phyloP scores from a whole-genome alignment of 768 basidiomycete genomes.

The Xerocomus potaroensis region DNA sequence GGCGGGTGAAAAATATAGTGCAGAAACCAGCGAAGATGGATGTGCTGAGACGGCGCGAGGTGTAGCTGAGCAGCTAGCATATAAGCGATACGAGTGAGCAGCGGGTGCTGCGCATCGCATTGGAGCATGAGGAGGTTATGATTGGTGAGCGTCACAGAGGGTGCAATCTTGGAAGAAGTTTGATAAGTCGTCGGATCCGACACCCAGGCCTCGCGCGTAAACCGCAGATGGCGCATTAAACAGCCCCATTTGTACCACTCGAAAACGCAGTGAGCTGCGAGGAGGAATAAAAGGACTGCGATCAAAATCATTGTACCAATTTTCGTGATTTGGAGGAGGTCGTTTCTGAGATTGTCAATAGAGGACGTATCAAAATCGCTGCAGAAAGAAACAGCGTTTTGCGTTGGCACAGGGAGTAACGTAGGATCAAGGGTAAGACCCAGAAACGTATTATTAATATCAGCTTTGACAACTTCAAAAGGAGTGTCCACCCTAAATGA shows the following conservation, averaged over 20 bases:
- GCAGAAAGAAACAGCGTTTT: slow-evolving; percentile 72
- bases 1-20: slow-evolving; percentile 90
- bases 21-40: slow-evolving; percentile 81
- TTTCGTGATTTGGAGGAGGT: slow-evolving; percentile 74
- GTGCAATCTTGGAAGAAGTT: slow-evolving; percentile 28
- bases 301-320: slow-evolving; percentile 76
- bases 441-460: slow-evolving; percentile 83
- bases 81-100: slow-evolving; percentile 64
- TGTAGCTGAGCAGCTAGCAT: slow-evolving; percentile 45
- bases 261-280: slow-evolving; percentile 67
- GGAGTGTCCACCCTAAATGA: slow-evolving; percentile 70
- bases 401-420: slow-evolving; percentile 70
- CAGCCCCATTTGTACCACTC: slow-evolving; percentile 89
- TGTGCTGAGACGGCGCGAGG: slow-evolving; percentile 58
- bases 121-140: slow-evolving; percentile 79
- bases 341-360: slow-evolving; percentile 78
- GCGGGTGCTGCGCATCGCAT: slow-evolving; percentile 64
- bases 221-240: slow-evolving; percentile 59
- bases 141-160: slow-evolving; percentile 59
- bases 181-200: slow-evolving; percentile 64
- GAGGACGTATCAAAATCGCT: slow-evolving; percentile 72
- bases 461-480: slow-evolving; percentile 81
- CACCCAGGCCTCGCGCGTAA: slow-evolving; percentile 73
- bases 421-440: slow-evolving; percentile 70
- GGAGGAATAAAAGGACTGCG: slow-evolving; percentile 63